Evolutionary conservation across 192 early-diverging fungal species (phyloP).

Genomic region (Funneliformis mosseae): DNA sequence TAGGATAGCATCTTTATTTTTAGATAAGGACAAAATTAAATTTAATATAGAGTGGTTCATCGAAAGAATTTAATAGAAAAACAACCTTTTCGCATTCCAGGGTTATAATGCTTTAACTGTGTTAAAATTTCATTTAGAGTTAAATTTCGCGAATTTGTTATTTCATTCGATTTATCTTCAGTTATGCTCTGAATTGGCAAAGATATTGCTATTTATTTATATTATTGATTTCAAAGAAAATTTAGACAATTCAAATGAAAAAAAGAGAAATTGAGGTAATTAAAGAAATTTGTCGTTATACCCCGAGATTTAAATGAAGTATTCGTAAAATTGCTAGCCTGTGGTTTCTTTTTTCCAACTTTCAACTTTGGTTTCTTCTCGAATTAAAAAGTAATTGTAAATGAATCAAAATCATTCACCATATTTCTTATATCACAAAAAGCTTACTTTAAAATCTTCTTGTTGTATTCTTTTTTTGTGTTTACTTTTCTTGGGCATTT

Average conservation of each 20-base stretch:
- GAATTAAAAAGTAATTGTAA: not conserved
- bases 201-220: constrained; percentile 58
- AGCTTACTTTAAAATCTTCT: constrained; percentile 31
- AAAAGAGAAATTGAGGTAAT: not conserved
- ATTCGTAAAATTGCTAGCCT: constrained; percentile 75
- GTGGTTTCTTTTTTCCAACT: constrained; percentile 84
- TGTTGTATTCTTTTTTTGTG: constrained; percentile 23
- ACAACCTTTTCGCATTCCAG: constrained; percentile 53
- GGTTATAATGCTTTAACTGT: constrained; percentile 80
- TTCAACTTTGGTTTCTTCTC: constrained; percentile 86
- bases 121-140: constrained; percentile 74
- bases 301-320: constrained; percentile 80
- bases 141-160: constrained; percentile 77
- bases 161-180: constrained; percentile 70
- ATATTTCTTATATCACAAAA: not conserved
- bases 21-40: not conserved
- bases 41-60: not conserved
- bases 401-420: not conserved
- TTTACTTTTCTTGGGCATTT: constrained; percentile 33
- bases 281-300: constrained; percentile 33
- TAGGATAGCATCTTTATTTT: constrained; percentile 48
- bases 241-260: not conserved
- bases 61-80: not conserved
- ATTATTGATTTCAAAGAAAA: not conserved
- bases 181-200: constrained; percentile 79